Evolutionary conservation across 192 early-diverging fungal species (phyloP).

Genomic region (Gaertneriomyces sp.): DNA sequence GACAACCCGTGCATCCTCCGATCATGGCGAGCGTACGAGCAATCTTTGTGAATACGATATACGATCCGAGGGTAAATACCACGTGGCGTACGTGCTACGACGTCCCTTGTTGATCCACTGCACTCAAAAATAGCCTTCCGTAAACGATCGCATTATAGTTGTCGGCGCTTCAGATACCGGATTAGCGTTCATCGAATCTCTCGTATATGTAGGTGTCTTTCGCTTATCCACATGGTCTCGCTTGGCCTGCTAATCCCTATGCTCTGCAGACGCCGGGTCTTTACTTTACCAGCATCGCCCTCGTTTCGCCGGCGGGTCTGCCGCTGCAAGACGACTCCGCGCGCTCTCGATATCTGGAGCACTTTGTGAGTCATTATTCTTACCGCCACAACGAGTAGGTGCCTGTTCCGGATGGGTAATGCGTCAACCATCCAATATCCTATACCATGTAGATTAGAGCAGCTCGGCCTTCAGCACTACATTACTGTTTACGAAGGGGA

Average conservation of each 20-base stretch:
- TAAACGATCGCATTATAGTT: constrained; percentile 52
- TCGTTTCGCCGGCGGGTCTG: constrained; percentile 37
- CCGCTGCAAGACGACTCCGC: constrained; percentile 11
- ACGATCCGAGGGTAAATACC: too few relatives aligned
- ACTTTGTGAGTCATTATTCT: constrained; percentile 35
- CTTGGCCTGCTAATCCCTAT: neutral
- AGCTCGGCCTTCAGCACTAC: constrained; percentile 43
- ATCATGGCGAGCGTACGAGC: constrained; percentile 8
- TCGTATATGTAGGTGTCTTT: constrained; percentile 44
- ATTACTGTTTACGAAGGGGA: constrained; percentile 33
- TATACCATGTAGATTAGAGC: constrained; percentile 36
- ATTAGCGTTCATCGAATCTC: constrained; percentile 45
- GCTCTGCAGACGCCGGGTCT: constrained; percentile 36
- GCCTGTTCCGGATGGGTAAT: too few relatives aligned
- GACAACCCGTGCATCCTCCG: constrained; percentile 26
- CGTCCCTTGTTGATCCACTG: too few relatives aligned
- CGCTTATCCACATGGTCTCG: neutral
- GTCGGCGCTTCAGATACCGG: constrained; percentile 54
- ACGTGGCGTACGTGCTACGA: too few relatives aligned
- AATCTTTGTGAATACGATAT: too few relatives aligned
- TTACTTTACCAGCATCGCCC: constrained; percentile 42
- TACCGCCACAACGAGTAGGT: constrained; percentile 34
- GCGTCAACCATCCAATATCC: neutral
- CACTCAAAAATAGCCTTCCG: neutral
- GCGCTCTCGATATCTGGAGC: neutral